These are phyloP conservation scores for Prunus fruticosa DNA, from an alignment of 306 rosid genomes.

Conservation along the genomic window DNA sequence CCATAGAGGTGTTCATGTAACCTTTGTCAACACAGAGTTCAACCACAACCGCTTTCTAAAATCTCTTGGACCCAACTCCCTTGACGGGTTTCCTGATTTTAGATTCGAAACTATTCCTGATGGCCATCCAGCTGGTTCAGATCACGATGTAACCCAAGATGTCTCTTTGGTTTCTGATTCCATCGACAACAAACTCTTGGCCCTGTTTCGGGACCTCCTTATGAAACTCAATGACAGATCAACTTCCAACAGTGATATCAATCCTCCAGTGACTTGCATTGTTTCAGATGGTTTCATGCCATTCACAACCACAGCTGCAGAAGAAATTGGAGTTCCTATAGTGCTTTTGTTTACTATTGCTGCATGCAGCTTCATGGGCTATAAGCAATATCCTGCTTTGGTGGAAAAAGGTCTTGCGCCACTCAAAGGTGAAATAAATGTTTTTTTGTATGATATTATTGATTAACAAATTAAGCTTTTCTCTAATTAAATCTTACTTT, in stretches of 20 bases:
- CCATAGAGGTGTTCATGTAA: no score
- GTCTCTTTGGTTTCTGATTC: no score
- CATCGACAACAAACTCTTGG: no score
- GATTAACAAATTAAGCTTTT: background rate
- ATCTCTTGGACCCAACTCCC: no score
- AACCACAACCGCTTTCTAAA: no score
- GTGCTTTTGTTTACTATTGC: slow-evolving; percentile 1
- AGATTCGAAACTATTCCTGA: no score
- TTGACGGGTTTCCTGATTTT: no score
- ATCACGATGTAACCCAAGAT: background rate
- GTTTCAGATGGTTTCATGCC: slow-evolving; percentile 7
- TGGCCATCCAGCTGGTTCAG: background rate
- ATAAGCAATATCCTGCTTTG: background rate
- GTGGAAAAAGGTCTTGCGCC: slow-evolving; percentile 11
- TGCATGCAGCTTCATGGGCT: slow-evolving; percentile 1
- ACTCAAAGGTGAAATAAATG: slow-evolving; percentile 3
- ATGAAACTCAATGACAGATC: background rate
- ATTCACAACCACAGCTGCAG: background rate
- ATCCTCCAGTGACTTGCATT: background rate
- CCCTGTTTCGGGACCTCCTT: background rate
- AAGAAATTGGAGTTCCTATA: slow-evolving; percentile 1
- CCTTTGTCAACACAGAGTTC: no score
- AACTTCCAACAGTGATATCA: no score
- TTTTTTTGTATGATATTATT: background rate
- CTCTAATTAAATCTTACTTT: background rate